These are phyloP conservation scores for Rehmannia glutinosa DNA, from an alignment of 257 asterid species.

Conservation along the genomic window DNA sequence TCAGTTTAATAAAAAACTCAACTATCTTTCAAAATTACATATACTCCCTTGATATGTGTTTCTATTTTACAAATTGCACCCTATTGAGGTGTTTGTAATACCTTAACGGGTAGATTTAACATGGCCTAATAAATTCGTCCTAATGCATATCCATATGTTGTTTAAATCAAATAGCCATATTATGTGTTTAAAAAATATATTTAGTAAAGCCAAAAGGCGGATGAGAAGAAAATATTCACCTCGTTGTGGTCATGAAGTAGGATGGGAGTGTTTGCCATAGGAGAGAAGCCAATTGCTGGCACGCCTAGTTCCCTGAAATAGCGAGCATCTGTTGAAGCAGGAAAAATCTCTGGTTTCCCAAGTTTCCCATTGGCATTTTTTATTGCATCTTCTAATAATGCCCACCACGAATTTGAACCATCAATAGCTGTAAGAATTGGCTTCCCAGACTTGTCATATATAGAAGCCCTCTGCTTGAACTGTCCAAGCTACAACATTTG, in stretches of 20 bases:
- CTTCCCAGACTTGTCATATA: constrained; percentile 59
- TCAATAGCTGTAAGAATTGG: constrained; percentile 61
- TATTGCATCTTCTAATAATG: constrained; percentile 62
- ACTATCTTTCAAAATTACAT: no score
- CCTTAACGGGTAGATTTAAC: no score
- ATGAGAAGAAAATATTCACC: constrained; percentile 39
- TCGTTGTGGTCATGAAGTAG: constrained; percentile 96
- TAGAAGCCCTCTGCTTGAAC: constrained; percentile 61
- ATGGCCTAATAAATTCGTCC: no score
- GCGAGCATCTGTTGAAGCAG: constrained; percentile 93
- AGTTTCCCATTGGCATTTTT: constrained; percentile 60
- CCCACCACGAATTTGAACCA: constrained; percentile 93
- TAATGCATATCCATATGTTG: no score
- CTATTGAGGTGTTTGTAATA: no score
- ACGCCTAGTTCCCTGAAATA: constrained; percentile 70
- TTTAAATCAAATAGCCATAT: no score
- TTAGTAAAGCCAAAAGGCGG: not conserved
- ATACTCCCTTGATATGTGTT: no score
- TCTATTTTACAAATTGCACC: no score
- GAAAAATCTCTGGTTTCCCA: constrained; percentile 83
- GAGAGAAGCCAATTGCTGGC: constrained; percentile 96
- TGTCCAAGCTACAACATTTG: constrained; percentile 36
- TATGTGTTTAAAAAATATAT: no score
- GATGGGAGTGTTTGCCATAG: constrained; percentile 95
- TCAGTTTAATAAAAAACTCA: no score